phyloP scores from a whole-genome alignment of 2,329 filamentous ascomycete species.

The Xylaria polymorpha region DNA sequence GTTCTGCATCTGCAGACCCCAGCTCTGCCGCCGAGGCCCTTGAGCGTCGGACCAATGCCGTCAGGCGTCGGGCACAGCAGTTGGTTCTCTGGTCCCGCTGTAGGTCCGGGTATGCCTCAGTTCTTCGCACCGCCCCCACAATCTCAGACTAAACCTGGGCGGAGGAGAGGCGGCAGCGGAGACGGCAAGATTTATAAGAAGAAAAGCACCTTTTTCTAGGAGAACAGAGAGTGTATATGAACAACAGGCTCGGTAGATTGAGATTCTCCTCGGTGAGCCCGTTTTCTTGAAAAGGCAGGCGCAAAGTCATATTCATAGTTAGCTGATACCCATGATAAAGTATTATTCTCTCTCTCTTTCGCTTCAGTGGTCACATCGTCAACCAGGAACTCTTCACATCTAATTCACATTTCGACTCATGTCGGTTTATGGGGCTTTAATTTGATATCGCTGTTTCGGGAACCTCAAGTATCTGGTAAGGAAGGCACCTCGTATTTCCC shows the following conservation, averaged over 20 bases:
- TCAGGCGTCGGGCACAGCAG: constrained; percentile 42
- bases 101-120: constrained; percentile 37
- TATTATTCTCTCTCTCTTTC: not conserved
- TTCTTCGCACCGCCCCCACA: constrained; percentile 52
- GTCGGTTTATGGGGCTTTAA: not conserved
- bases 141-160: constrained; percentile 57
- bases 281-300: constrained; percentile 17
- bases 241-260: not conserved
- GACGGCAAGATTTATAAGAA: constrained; percentile 58
- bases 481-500: not conserved
- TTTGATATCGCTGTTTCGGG: not conserved
- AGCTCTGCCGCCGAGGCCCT: constrained; percentile 57
- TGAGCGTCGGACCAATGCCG: constrained; percentile 58
- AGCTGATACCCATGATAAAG: constrained; percentile 35
- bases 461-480: not conserved
- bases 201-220: constrained; percentile 62
- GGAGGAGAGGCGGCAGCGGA: constrained; percentile 48
- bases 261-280: not conserved
- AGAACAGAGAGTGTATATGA: not conserved
- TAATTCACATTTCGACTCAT: not conserved
- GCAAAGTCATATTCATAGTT: constrained; percentile 16
- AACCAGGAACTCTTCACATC: not conserved
- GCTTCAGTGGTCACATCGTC: not conserved
- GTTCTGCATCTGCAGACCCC: constrained; percentile 48
- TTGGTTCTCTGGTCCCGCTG: constrained; percentile 48